Evolutionary conservation across 495 filamentous ascomycete species (phyloP).

Genomic region (Podospora pseudoanserina): DNA sequence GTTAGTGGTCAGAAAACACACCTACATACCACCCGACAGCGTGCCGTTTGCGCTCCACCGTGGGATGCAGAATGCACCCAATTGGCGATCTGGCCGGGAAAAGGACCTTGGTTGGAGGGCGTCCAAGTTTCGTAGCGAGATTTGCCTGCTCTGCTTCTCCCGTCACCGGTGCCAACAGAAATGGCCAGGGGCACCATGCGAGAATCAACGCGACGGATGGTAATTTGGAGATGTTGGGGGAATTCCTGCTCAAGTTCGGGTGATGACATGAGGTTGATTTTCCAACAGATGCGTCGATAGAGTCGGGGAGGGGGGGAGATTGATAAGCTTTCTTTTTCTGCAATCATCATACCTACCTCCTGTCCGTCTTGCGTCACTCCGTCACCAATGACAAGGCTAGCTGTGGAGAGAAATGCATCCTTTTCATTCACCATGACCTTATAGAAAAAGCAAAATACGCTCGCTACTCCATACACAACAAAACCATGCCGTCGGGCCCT

Average conservation of each 20-base stretch:
- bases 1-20: background rate
- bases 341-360: background rate
- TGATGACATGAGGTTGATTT: background rate
- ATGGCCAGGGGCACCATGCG: background rate
- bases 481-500: background rate
- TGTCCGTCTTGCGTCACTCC: background rate
- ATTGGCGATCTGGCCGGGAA: background rate
- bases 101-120: slow-evolving; percentile 4
- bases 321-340: background rate
- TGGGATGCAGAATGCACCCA: background rate
- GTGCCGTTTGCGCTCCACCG: background rate
- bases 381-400: background rate
- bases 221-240: background rate
- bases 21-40: background rate
- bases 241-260: background rate
- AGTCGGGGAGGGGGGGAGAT: background rate
- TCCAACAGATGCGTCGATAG: background rate
- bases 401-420: background rate
- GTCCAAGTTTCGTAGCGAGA: slow-evolving; percentile 11
- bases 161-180: background rate
- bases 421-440: slow-evolving; percentile 11
- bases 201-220: background rate
- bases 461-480: slow-evolving; percentile 13
- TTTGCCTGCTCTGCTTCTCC: slow-evolving; percentile 11
- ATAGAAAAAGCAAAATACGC: slow-evolving; percentile 16